Percentiles rank a stretch among this genome's conserved stretches.
These are phyloP conservation scores for Rhodocollybia butyracea DNA, from an alignment of 768 basidiomycete genomes.

Conservation along the genomic window DNA sequence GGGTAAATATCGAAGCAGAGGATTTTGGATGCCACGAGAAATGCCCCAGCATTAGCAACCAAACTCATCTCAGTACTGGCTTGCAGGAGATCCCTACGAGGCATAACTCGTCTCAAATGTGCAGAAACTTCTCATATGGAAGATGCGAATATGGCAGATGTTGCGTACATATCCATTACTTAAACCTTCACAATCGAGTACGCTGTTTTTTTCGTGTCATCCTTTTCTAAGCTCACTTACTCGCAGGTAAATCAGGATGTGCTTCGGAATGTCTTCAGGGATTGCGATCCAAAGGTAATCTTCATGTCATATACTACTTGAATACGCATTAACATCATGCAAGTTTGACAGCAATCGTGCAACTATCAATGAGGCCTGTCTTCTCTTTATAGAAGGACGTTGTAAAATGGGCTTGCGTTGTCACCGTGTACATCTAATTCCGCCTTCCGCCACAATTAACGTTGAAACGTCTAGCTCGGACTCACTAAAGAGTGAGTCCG, in stretches of 20 bases:
- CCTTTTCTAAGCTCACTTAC: background rate
- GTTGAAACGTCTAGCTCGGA: too few species aligned
- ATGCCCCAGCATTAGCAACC: background rate
- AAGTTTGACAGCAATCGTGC: background rate
- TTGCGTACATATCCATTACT: background rate
- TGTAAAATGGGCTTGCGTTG: background rate
- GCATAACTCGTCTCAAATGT: background rate
- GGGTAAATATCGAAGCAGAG: background rate
- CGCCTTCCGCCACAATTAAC: background rate
- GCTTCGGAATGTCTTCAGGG: background rate
- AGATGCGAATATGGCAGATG: background rate
- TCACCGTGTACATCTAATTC: background rate
- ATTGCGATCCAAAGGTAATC: background rate
- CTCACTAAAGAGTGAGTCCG: background rate
- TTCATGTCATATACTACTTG: background rate
- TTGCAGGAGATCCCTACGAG: background rate
- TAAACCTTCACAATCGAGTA: background rate
- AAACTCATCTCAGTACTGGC: background rate
- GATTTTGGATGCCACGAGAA: background rate
- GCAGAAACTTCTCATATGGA: background rate
- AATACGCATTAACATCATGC: background rate
- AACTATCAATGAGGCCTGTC: background rate
- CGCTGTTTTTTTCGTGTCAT: background rate
- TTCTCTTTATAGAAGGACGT: background rate
- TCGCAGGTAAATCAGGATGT: background rate